phyloP scores from a whole-genome alignment of 257 asterid species.

The Knoxia roxburghii region DNA sequence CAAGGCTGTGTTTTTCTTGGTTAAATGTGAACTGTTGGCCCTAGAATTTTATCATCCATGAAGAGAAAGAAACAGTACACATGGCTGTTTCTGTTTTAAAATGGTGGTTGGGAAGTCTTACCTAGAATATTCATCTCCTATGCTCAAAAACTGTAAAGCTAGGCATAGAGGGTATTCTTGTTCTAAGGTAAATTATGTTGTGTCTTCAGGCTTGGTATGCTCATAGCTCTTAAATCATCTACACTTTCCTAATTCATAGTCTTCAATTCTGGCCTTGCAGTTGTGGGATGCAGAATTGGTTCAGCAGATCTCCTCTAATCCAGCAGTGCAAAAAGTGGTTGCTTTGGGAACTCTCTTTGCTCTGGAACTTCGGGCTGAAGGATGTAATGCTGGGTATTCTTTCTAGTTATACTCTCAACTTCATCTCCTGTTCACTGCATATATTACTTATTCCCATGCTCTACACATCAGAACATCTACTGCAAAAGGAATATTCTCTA shows the following conservation, averaged over 20 bases:
- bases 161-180: background rate
- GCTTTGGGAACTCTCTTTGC: conserved; percentile 86
- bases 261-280: conserved; percentile 31
- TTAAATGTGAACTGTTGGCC: background rate
- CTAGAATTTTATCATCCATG: background rate
- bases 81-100: background rate
- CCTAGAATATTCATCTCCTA: background rate
- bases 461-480: background rate
- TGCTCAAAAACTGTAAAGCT: background rate
- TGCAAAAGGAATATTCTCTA: background rate
- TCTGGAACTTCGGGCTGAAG: conserved; percentile 76
- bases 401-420: background rate
- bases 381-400: conserved; percentile 69
- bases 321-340: conserved; percentile 68
- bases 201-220: background rate
- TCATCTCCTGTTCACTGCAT: background rate
- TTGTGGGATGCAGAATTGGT: conserved; percentile 70
- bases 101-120: background rate
- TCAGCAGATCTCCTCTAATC: conserved; percentile 56
- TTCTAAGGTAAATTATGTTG: background rate
- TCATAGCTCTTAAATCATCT: background rate
- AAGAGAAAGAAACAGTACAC: background rate
- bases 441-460: background rate
- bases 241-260: background rate
- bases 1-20: background rate